Evolutionary conservation across 2,329 filamentous ascomycete species (phyloP).

Genomic region (Aspergillaceae sp.): DNA sequence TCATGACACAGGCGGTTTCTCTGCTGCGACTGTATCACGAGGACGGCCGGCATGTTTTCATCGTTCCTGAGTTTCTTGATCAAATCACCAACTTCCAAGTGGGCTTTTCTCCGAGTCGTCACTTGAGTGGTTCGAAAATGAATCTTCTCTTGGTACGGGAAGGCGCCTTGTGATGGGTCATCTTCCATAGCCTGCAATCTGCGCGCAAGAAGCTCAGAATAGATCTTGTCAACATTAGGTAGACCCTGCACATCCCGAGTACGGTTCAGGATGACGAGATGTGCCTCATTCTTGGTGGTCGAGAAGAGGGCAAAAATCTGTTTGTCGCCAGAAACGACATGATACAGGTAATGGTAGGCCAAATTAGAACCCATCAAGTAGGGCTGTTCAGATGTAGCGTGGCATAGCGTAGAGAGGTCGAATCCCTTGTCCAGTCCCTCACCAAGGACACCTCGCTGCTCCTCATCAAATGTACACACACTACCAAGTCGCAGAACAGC

Average conservation of each 20-base stretch:
- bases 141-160: slow-evolving; percentile 78
- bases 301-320: slow-evolving; percentile 94
- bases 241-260: slow-evolving; percentile 73
- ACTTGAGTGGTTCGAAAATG: slow-evolving; percentile 81
- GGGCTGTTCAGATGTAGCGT: slow-evolving; percentile 55
- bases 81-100: slow-evolving; percentile 77
- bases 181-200: slow-evolving; percentile 59
- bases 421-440: slow-evolving; percentile 92
- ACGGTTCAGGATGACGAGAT: slow-evolving; percentile 81
- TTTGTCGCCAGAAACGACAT: slow-evolving; percentile 80
- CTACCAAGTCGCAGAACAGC: slow-evolving; percentile 86
- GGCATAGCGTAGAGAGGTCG: slow-evolving; percentile 67
- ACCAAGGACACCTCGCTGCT: slow-evolving; percentile 79
- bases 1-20: slow-evolving; percentile 73
- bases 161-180: slow-evolving; percentile 67
- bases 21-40: slow-evolving; percentile 87
- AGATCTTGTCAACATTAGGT: slow-evolving; percentile 84
- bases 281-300: slow-evolving; percentile 66
- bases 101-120: slow-evolving; percentile 78
- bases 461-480: slow-evolving; percentile 85
- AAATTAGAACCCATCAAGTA: slow-evolving; percentile 70
- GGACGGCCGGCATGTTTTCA: slow-evolving; percentile 67
- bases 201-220: slow-evolving; percentile 60
- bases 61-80: slow-evolving; percentile 87
- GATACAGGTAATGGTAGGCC: slow-evolving; percentile 84